Percentiles rank a stretch among this genome's conserved stretches.
phyloP scores from a whole-genome alignment of 1,139 yeast species.

The Sugiyamaella japonica region DNA sequence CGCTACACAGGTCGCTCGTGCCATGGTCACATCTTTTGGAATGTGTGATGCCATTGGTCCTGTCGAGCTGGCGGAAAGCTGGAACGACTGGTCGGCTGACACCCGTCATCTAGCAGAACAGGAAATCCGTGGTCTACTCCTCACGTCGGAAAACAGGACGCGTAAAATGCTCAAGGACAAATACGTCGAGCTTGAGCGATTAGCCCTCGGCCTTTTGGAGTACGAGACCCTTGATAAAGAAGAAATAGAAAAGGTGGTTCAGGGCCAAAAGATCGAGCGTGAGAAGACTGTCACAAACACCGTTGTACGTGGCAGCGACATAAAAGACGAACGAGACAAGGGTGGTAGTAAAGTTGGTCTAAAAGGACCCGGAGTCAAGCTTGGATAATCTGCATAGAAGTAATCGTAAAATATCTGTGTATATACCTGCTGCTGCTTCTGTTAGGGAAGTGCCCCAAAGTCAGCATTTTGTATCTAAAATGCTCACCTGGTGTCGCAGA shows the following conservation, averaged over 20 bases:
- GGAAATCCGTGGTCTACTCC: constrained; percentile 75
- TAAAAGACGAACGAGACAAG: constrained; percentile 37
- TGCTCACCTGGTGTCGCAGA: too few relatives aligned
- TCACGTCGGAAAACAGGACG: constrained; percentile 78
- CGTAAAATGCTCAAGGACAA: constrained; percentile 62
- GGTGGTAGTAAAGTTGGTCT: constrained; percentile 27
- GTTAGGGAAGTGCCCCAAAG: too few relatives aligned
- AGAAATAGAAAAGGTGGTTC: constrained; percentile 83
- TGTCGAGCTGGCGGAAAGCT: constrained; percentile 73
- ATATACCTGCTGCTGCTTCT: too few relatives aligned
- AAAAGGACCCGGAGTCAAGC: constrained; percentile 14
- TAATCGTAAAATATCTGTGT: constrained; percentile 7
- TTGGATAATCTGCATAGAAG: constrained; percentile 13
- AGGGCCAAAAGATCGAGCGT: constrained; percentile 71
- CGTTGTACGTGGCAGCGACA: constrained; percentile 57
- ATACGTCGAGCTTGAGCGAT: constrained; percentile 71
- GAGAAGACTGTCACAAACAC: constrained; percentile 71
- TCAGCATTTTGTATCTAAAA: too few relatives aligned
- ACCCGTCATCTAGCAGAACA: constrained; percentile 88
- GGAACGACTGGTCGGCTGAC: constrained; percentile 93
- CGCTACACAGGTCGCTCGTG: constrained; percentile 92
- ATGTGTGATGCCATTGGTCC: constrained; percentile 96
- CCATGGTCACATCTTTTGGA: constrained; percentile 96
- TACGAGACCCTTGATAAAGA: constrained; percentile 92
- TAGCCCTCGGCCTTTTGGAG: constrained; percentile 91